Percentiles rank a stretch among this genome's conserved stretches.
Evolutionary conservation across 257 asterid genomes (phyloP).

Genomic region (Solanum appendiculatum): DNA sequence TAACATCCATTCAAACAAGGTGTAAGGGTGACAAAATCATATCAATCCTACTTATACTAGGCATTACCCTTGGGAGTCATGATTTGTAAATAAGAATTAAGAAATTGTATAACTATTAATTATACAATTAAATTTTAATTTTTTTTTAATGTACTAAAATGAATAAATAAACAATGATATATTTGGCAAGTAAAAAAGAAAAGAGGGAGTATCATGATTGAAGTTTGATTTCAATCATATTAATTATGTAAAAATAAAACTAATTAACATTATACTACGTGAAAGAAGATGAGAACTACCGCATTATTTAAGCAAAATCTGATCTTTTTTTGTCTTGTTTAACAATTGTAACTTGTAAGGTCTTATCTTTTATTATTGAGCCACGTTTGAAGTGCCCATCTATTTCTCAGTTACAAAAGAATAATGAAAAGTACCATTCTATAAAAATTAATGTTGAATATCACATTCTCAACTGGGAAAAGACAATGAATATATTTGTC

Average conservation of each 20-base stretch:
- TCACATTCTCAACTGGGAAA: neutral
- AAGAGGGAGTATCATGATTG: neutral
- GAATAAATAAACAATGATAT: neutral
- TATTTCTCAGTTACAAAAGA: neutral
- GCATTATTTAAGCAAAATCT: neutral
- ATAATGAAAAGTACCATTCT: neutral
- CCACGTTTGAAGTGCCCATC: neutral
- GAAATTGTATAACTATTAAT: neutral
- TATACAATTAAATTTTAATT: neutral
- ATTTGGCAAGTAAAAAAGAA: neutral
- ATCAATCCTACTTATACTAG: slow-evolving; percentile 19
- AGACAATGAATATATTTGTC: neutral
- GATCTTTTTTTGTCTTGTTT: neutral
- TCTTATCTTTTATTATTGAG: neutral
- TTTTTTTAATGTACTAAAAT: neutral
- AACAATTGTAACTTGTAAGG: neutral
- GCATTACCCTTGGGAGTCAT: neutral
- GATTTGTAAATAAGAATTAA: neutral
- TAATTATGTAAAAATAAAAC: neutral
- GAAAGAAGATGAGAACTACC: neutral
- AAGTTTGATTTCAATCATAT: neutral
- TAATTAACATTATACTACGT: neutral
- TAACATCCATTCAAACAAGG: too few species aligned
- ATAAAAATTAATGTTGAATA: neutral
- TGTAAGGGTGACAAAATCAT: neutral